Conservation (phyloP, 2,329 filamentous ascomycete genomes). For the Verticillium albo-atrum region DNA sequence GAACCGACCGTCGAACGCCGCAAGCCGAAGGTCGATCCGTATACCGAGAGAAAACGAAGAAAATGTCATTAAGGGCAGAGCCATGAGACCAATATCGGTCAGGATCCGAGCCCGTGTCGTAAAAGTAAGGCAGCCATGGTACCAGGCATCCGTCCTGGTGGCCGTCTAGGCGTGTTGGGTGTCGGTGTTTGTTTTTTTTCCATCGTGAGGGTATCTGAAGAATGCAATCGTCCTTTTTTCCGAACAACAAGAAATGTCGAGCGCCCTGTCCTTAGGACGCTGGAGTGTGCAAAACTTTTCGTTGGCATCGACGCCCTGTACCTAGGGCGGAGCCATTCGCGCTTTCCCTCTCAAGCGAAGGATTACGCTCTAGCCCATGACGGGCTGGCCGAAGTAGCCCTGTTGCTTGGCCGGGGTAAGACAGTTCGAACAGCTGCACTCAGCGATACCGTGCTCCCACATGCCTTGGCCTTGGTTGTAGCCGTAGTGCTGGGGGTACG, state of each 20-base stretch:
- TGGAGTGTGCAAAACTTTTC: neutral
- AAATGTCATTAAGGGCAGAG: slow-evolving; percentile 13
- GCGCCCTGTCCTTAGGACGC: slow-evolving; percentile 5
- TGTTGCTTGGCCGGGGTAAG: slow-evolving; percentile 38
- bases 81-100: neutral
- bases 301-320: neutral
- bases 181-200: slow-evolving; percentile 8
- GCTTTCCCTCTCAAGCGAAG: neutral
- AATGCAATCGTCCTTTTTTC: slow-evolving; percentile 15
- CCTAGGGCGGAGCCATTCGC: neutral
- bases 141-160: neutral
- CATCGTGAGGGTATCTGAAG: slow-evolving; percentile 16
- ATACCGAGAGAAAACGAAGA: slow-evolving; percentile 16
- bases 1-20: slow-evolving; percentile 9
- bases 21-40: slow-evolving; percentile 14
- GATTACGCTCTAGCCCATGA: slow-evolving; percentile 43
- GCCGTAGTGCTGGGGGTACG: slow-evolving; percentile 38
- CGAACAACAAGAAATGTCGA: slow-evolving; percentile 10
- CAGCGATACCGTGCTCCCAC: slow-evolving; percentile 47
- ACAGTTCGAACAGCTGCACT: slow-evolving; percentile 47
- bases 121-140: slow-evolving; percentile 4
- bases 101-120: slow-evolving; percentile 8
- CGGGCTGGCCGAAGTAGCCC: slow-evolving; percentile 50
- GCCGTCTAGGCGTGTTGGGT: neutral
- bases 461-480: slow-evolving; percentile 36